Evolutionary conservation across 345 rosid species (phyloP).

Genomic region (Hibiscus tridactylites): DNA sequence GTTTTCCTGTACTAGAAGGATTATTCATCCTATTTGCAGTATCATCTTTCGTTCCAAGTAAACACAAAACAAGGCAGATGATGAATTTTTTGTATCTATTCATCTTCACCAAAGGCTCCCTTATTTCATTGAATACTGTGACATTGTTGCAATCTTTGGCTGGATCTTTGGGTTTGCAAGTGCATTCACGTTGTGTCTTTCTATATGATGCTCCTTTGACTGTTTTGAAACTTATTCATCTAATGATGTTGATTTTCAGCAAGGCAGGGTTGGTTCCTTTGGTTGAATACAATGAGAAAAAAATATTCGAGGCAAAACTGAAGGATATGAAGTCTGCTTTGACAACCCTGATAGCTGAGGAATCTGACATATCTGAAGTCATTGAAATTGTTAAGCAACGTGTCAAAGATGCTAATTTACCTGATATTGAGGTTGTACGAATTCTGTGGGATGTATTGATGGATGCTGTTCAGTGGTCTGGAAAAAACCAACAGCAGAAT

Average conservation of each 20-base stretch:
- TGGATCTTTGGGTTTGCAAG: not conserved
- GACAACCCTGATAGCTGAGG: not conserved
- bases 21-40: too few relatives aligned
- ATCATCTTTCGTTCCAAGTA: too few relatives aligned
- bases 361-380: not conserved
- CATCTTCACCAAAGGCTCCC: not conserved
- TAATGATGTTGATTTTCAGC: not conserved
- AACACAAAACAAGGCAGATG: too few relatives aligned
- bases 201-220: not conserved
- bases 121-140: not conserved
- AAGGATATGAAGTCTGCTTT: not conserved
- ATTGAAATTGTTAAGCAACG: not conserved
- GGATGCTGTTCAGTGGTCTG: not conserved
- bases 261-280: not conserved
- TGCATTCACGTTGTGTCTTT: not conserved
- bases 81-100: too few relatives aligned
- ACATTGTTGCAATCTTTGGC: not conserved
- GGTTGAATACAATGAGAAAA: not conserved
- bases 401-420: not conserved
- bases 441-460: not conserved
- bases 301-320: not conserved
- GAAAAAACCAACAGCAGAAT: not conserved
- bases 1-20: too few relatives aligned
- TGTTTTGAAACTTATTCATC: not conserved
- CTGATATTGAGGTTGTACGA: not conserved